Evolutionary conservation across 768 basidiomycete genomes (phyloP).

Genomic region (Lactarius tabidus): DNA sequence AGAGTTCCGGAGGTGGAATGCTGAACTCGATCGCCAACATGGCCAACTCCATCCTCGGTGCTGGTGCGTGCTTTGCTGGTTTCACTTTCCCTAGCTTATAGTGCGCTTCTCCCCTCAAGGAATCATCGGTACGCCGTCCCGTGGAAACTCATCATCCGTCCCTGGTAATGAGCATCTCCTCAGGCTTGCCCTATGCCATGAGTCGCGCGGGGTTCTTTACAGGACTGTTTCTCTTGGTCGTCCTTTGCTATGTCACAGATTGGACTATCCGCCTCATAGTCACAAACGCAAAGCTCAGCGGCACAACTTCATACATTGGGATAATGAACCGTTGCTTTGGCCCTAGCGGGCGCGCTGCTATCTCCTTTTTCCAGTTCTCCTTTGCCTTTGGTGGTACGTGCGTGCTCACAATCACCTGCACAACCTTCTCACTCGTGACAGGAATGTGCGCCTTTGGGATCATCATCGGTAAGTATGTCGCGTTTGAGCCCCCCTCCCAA

Average conservation of each 20-base stretch:
- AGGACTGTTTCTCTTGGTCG: slow-evolving; percentile 76
- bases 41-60: slow-evolving; percentile 95
- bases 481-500: background rate
- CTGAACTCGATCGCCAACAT: slow-evolving; percentile 84
- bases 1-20: slow-evolving; percentile 65
- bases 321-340: slow-evolving; percentile 96
- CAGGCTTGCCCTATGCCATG: slow-evolving; percentile 91
- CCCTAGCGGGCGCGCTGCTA: slow-evolving; percentile 82
- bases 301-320: slow-evolving; percentile 86
- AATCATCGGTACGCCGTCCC: slow-evolving; percentile 57
- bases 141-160: background rate
- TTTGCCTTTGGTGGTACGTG: slow-evolving; percentile 91
- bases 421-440: slow-evolving; percentile 28
- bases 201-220: slow-evolving; percentile 92
- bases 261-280: slow-evolving; percentile 98
- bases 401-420: slow-evolving; percentile 7
- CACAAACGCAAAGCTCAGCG: slow-evolving; percentile 92
- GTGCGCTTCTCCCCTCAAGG: slow-evolving; percentile 38
- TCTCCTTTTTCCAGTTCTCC: slow-evolving; percentile 95
- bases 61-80: slow-evolving; percentile 51
- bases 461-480: slow-evolving; percentile 58
- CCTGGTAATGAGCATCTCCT: background rate
- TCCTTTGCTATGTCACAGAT: slow-evolving; percentile 82
- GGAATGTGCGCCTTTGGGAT: slow-evolving; percentile 99
- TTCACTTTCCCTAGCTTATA: slow-evolving; percentile 6